Percentiles rank a stretch among this genome's conserved stretches.
Conservation (phyloP, 23 red algal species). For the Rhodosorus marinus region DNA sequence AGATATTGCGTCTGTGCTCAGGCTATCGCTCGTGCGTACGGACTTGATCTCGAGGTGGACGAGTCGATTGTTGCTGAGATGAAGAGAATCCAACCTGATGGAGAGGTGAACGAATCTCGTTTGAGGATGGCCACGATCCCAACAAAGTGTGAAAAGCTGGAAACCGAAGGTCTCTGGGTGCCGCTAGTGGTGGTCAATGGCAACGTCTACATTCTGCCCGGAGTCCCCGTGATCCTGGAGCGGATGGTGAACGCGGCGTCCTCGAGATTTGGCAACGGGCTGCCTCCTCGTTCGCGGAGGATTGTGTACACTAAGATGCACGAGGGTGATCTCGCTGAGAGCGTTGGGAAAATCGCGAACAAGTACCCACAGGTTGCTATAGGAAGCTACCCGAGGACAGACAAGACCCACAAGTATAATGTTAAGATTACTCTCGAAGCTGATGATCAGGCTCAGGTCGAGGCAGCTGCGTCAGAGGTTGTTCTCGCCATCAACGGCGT, state of each 20-base stretch:
- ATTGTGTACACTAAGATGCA: conserved; percentile 10
- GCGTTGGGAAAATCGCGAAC: not conserved
- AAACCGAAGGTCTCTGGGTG: conserved; percentile 42
- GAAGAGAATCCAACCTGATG: conserved; percentile 11
- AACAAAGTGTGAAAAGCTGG: conserved; percentile 9
- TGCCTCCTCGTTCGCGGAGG: conserved; percentile 1
- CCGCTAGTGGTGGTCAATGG: conserved; percentile 13
- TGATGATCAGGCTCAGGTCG: conserved; percentile 5
- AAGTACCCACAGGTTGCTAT: conserved; percentile 8
- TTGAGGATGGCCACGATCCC: conserved; percentile 25
- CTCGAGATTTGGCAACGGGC: conserved; percentile 2
- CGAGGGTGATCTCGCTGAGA: conserved; percentile 24
- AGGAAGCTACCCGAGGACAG: conserved; percentile 24
- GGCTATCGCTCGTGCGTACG: conserved; percentile 41
- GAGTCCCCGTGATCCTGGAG: conserved; percentile 13
- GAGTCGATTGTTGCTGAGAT: conserved; percentile 13
- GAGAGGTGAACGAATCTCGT: conserved; percentile 14
- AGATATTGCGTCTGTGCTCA: no score
- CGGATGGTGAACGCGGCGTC: conserved; percentile 5
- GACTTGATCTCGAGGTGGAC: conserved; percentile 8
- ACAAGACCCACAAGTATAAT: conserved; percentile 20
- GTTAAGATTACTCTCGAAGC: conserved; percentile 27
- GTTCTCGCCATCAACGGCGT: conserved; percentile 1
- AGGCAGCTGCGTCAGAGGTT: conserved; percentile 1
- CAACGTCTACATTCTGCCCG: conserved; percentile 46